A percentile compares a stretch with the other conserved stretches of the same genome.
Evolutionary conservation across 1,284 basidiomycete genomes (phyloP).

Genomic region (Meripilus lineatus): DNA sequence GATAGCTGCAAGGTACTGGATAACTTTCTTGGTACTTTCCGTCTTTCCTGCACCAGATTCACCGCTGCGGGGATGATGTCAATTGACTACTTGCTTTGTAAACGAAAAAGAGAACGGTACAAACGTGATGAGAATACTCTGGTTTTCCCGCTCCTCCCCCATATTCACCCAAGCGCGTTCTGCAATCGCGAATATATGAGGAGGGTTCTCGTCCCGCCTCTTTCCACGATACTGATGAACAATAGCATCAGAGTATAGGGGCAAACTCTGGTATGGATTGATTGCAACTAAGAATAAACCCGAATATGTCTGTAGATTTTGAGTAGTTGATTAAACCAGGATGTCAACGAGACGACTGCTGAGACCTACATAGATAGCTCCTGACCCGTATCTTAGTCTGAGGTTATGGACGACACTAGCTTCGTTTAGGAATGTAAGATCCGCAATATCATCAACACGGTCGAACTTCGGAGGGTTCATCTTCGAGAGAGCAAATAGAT

Average conservation of each 20-base stretch:
- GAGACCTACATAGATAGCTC: slow-evolving; percentile 94
- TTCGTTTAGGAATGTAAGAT: slow-evolving; percentile 97
- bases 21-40: slow-evolving; percentile 99
- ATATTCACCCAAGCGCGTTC: slow-evolving; percentile 99
- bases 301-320: slow-evolving; percentile 79
- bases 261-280: slow-evolving; percentile 93
- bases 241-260: slow-evolving; percentile 91
- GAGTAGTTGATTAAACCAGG: too few species aligned
- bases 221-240: slow-evolving; percentile 91
- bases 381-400: slow-evolving; percentile 85
- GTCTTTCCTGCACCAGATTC: slow-evolving; percentile 99
- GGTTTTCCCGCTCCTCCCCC: slow-evolving; percentile 95
- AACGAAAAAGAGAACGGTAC: slow-evolving; percentile 29
- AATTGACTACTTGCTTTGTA: background rate
- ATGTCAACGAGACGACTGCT: too few species aligned
- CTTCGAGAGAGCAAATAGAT: slow-evolving; percentile 79
- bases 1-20: slow-evolving; percentile 98
- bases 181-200: slow-evolving; percentile 96
- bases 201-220: slow-evolving; percentile 91
- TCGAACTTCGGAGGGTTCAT: slow-evolving; percentile 99
- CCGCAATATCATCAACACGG: slow-evolving; percentile 96
- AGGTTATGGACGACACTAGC: slow-evolving; percentile 98
- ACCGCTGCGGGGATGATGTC: slow-evolving; percentile 49
- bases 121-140: slow-evolving; percentile 97
- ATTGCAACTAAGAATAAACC: slow-evolving; percentile 97